Conservation (phyloP, 2,329 filamentous ascomycete species). For the Fusarium austroafricanum region DNA sequence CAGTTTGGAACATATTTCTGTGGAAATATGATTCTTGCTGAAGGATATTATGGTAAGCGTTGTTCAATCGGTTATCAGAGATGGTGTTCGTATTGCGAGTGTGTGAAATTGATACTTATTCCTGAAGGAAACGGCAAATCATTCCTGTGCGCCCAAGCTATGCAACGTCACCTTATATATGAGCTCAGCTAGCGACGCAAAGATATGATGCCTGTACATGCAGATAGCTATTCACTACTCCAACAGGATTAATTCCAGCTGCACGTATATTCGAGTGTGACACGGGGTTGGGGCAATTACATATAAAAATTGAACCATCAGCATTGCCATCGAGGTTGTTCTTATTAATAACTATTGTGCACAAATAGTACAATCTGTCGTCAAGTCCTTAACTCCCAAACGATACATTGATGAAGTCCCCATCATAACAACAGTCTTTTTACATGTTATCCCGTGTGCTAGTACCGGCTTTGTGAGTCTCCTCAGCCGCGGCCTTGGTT, state of each 20-base stretch:
- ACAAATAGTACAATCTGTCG: slow-evolving; percentile 17
- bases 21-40: not conserved
- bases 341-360: slow-evolving; percentile 28
- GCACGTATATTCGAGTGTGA: no score
- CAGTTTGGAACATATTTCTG: not conserved
- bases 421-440: slow-evolving; percentile 26
- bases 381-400: slow-evolving; percentile 20
- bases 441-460: slow-evolving; percentile 60
- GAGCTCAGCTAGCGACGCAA: not conserved
- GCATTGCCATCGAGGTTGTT: slow-evolving; percentile 2
- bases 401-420: not conserved
- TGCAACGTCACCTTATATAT: not conserved
- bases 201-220: no score
- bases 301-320: no score
- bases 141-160: not conserved
- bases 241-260: no score
- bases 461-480: slow-evolving; percentile 61
- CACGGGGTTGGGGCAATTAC: no score
- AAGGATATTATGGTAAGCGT: not conserved
- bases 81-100: not conserved
- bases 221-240: no score
- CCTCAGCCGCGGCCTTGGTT: slow-evolving; percentile 64
- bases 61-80: not conserved
- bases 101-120: not conserved
- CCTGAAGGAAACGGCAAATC: not conserved